A percentile compares a stretch with the other conserved stretches of the same genome.
phyloP scores from a whole-genome alignment of 1,284 basidiomycete genomes.

The Cryptococcus deneoformans region DNA sequence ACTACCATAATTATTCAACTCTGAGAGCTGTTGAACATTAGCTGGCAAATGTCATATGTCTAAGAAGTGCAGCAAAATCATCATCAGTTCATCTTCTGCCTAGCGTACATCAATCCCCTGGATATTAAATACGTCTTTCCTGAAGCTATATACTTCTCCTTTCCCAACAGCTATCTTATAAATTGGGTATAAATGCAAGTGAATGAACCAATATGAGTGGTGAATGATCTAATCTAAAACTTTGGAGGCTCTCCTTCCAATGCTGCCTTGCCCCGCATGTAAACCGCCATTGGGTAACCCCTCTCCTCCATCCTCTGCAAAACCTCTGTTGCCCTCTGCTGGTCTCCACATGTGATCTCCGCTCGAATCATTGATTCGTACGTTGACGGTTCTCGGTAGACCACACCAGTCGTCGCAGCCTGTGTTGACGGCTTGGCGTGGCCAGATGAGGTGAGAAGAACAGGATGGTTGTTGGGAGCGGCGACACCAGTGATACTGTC shows the following conservation, averaged over 20 bases:
- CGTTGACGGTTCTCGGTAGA: slow-evolving; percentile 81
- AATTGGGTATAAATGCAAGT: too few species aligned
- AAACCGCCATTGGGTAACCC: slow-evolving; percentile 45
- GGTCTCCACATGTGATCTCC: slow-evolving; percentile 76
- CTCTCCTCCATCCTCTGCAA: slow-evolving; percentile 68
- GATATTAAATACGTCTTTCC: too few species aligned
- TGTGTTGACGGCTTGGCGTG: slow-evolving; percentile 50
- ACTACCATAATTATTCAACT: too few species aligned
- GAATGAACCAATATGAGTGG: too few species aligned
- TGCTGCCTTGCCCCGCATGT: slow-evolving; percentile 32
- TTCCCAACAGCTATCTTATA: too few species aligned
- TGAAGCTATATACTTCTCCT: too few species aligned
- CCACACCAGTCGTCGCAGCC: slow-evolving; percentile 46
- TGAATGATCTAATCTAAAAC: neutral
- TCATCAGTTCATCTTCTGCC: too few species aligned
- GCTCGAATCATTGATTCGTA: slow-evolving; percentile 90
- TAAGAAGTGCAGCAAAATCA: too few species aligned
- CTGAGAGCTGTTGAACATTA: too few species aligned
- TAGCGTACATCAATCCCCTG: too few species aligned
- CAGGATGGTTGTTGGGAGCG: slow-evolving; percentile 81
- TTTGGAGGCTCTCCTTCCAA: slow-evolving; percentile 16
- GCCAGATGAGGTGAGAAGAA: slow-evolving; percentile 53
- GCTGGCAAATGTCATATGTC: too few species aligned
- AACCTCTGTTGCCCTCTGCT: slow-evolving; percentile 66
- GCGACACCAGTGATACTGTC: slow-evolving; percentile 78